These are phyloP conservation scores for Ophiostoma sp. DNA, from an alignment of 2,329 filamentous ascomycete genomes.

Conservation along the genomic window DNA sequence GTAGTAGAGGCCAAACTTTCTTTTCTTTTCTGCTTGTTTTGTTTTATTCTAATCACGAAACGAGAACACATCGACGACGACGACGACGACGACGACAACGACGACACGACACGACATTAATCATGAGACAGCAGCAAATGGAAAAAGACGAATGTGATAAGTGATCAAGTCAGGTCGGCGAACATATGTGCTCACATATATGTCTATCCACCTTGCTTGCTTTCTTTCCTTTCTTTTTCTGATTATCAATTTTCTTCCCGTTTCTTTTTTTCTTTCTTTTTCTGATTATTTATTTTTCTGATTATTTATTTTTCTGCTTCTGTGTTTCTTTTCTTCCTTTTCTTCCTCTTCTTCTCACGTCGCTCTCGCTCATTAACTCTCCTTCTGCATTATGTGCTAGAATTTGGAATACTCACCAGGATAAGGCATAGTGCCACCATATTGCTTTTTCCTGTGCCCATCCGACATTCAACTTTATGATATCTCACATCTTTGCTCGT, in stretches of 20 bases:
- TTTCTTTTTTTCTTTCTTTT: conserved; percentile 7
- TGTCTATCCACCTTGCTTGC: neutral
- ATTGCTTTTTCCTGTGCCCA: conserved; percentile 1
- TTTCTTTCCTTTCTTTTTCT: conserved; percentile 18
- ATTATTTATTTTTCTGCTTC: neutral
- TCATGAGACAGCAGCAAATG: neutral
- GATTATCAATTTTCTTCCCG: conserved; percentile 6
- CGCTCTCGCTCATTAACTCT: conserved; percentile 6
- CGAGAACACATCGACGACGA: neutral
- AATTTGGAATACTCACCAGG: neutral
- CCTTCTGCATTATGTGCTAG: neutral
- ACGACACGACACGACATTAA: neutral
- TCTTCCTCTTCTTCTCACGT: neutral
- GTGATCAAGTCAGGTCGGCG: neutral
- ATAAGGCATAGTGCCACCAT: neutral
- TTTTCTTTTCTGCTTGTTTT: no score
- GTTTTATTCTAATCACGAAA: neutral
- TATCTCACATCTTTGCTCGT: neutral
- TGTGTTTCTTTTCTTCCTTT: neutral
- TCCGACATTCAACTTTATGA: neutral
- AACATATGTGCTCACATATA: neutral
- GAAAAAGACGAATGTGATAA: neutral
- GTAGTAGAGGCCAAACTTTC: no score
- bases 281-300: conserved; percentile 1
- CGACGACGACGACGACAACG: neutral